phyloP scores from a whole-genome alignment of 495 filamentous ascomycete genomes.

The Oidiodendron maius region DNA sequence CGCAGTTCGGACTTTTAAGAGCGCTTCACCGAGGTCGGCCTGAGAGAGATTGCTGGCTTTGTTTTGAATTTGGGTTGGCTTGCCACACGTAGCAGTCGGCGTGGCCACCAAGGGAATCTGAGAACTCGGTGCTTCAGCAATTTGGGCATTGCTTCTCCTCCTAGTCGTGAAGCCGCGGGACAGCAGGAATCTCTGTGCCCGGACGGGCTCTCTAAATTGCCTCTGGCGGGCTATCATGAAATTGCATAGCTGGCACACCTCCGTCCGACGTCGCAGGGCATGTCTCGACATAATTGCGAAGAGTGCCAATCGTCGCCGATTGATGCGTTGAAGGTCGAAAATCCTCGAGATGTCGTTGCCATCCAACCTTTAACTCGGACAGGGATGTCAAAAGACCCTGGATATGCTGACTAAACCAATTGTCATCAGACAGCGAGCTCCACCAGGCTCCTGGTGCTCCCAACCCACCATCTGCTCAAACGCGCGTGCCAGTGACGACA shows the following conservation, averaged over 20 bases:
- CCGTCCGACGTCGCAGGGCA: constrained; percentile 5
- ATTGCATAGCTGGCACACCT: constrained; percentile 23
- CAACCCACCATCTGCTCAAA: too few relatives aligned
- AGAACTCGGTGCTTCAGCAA: not conserved
- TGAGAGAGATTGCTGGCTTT: not conserved
- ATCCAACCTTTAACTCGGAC: too few relatives aligned
- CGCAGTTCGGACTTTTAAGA: constrained; percentile 5
- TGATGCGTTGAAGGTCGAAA: not conserved
- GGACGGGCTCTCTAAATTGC: constrained; percentile 1
- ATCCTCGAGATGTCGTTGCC: not conserved
- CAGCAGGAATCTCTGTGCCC: not conserved
- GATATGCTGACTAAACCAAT: too few relatives aligned
- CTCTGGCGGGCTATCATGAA: constrained; percentile 12
- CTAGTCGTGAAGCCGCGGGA: constrained; percentile 6
- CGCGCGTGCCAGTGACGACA: too few relatives aligned
- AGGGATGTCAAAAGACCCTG: too few relatives aligned
- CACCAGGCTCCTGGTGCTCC: too few relatives aligned
- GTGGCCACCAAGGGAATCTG: not conserved
- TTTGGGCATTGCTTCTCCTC: constrained; percentile 2
- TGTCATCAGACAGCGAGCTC: too few relatives aligned
- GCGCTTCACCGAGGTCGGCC: constrained; percentile 3
- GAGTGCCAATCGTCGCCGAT: constrained; percentile 1
- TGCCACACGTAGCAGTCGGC: too few relatives aligned
- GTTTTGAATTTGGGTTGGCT: not conserved
- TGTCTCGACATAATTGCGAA: constrained; percentile 15